phyloP scores from a whole-genome alignment of 352 stramenopile species.

The Phytophthora quininea region DNA sequence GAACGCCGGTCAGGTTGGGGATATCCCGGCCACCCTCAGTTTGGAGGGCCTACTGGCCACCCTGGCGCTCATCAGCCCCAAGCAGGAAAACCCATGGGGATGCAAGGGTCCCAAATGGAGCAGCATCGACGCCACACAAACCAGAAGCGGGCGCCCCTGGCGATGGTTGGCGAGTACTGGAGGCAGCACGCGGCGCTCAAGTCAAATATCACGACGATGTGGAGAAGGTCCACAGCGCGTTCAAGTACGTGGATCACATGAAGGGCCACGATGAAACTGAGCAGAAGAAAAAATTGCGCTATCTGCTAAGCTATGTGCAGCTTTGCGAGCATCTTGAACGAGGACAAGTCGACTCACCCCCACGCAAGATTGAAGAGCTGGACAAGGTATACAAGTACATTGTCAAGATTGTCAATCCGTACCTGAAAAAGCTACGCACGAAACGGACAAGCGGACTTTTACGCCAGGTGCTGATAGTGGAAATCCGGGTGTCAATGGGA shows the following conservation, averaged over 20 bases:
- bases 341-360: conserved; percentile 75
- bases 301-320: conserved; percentile 84
- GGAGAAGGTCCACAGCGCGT: conserved; percentile 86
- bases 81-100: conserved; percentile 25
- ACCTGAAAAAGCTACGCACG: conserved; percentile 85
- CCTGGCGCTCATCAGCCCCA: conserved; percentile 31
- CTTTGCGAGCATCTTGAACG: conserved; percentile 80
- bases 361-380: conserved; percentile 82
- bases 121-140: conserved; percentile 32
- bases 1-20: conserved; percentile 39
- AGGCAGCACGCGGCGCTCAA: conserved; percentile 77
- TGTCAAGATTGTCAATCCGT: conserved; percentile 87
- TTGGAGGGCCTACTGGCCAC: conserved; percentile 23
- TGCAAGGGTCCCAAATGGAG: conserved; percentile 24
- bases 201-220: conserved; percentile 83
- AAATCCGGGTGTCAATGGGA: conserved; percentile 30
- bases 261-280: conserved; percentile 86
- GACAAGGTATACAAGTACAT: conserved; percentile 92
- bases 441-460: conserved; percentile 75
- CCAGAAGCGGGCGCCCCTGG: conserved; percentile 26
- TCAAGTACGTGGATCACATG: conserved; percentile 90
- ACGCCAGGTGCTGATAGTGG: conserved; percentile 16
- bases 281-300: conserved; percentile 89
- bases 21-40: conserved; percentile 52
- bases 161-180: conserved; percentile 75